A percentile compares a stretch with the other conserved stretches of the same genome.
Evolutionary conservation across 169 alveolate genomes (phyloP).

Genomic region (Eimeria necatrix): DNA sequence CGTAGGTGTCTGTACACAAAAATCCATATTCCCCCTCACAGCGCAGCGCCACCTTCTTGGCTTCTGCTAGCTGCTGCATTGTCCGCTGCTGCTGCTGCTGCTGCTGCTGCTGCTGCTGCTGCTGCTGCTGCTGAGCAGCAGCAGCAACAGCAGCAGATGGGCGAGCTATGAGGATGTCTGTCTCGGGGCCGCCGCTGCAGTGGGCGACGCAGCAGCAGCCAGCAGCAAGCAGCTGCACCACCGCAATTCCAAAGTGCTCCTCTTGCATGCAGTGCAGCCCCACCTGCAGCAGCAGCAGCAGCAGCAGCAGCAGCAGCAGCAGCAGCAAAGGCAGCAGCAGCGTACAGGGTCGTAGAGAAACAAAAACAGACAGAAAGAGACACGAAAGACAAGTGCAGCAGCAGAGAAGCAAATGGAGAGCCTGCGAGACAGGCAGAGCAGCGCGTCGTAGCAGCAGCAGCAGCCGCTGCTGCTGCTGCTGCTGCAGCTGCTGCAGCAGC

Average conservation of each 20-base stretch:
- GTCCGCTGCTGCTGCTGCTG: not conserved
- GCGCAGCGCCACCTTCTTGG: constrained; percentile 37
- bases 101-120: not conserved
- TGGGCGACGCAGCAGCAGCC: constrained; percentile 72
- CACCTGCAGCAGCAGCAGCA: constrained; percentile 57
- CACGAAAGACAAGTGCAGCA: not conserved
- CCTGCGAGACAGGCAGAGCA: not conserved
- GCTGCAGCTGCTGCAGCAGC: not conserved
- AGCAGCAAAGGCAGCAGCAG: not conserved
- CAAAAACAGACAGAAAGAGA: not conserved
- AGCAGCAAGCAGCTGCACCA: constrained; percentile 37
- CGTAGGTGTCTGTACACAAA: constrained; percentile 15
- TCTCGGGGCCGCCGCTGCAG: constrained; percentile 66
- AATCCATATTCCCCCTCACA: constrained; percentile 30
- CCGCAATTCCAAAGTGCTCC: constrained; percentile 74
- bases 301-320: not conserved
- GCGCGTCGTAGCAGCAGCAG: not conserved
- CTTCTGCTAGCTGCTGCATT: constrained; percentile 8
- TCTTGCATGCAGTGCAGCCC: constrained; percentile 60
- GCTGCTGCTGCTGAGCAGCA: not conserved
- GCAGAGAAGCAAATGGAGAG: not conserved
- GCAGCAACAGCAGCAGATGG: constrained; percentile 45
- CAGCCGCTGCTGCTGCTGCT: not conserved
- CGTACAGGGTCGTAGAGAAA: not conserved
- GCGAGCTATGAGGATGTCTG: constrained; percentile 56